Percentiles rank a stretch among this genome's conserved stretches.
These are phyloP conservation scores for Apiospora rasikravindrae DNA, from an alignment of 2,329 filamentous ascomycete genomes.

Conservation along the genomic window DNA sequence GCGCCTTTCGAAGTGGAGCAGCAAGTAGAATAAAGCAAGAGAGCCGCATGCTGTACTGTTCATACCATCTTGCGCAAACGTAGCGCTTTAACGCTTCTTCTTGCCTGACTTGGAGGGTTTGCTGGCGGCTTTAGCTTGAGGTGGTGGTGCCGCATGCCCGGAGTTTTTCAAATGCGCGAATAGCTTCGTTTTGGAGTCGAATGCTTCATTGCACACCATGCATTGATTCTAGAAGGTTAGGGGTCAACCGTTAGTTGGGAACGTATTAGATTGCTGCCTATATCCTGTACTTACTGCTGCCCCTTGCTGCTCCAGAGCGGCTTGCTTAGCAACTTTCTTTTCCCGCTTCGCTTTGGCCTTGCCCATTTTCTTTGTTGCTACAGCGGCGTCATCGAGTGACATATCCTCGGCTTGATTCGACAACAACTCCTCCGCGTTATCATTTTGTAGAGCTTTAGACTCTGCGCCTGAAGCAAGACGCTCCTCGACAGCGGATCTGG, in stretches of 20 bases:
- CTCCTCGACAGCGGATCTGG: slow-evolving; percentile 48
- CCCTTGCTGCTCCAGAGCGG: slow-evolving; percentile 39
- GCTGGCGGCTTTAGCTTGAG: slow-evolving; percentile 22
- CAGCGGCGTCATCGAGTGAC: slow-evolving; percentile 32
- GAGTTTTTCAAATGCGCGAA: slow-evolving; percentile 74
- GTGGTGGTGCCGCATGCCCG: slow-evolving; percentile 63
- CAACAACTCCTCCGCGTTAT: slow-evolving; percentile 11
- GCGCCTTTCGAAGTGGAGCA: background rate
- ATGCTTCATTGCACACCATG: slow-evolving; percentile 50
- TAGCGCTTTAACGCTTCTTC: slow-evolving; percentile 40
- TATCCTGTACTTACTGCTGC: slow-evolving; percentile 40
- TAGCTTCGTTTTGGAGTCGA: slow-evolving; percentile 70
- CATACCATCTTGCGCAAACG: background rate
- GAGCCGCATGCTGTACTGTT: background rate
- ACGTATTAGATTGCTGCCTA: background rate
- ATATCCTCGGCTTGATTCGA: slow-evolving; percentile 32
- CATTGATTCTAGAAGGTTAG: slow-evolving; percentile 47
- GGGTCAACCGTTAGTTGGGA: background rate
- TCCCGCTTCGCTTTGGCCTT: slow-evolving; percentile 58
- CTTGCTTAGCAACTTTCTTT: slow-evolving; percentile 51
- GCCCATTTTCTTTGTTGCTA: slow-evolving; percentile 48
- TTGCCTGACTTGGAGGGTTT: slow-evolving; percentile 41
- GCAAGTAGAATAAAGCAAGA: background rate
- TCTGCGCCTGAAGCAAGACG: slow-evolving; percentile 39
- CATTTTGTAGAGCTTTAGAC: slow-evolving; percentile 23